These are phyloP conservation scores for Camelina sativa DNA, from an alignment of 345 rosid genomes.

Conservation along the genomic window DNA sequence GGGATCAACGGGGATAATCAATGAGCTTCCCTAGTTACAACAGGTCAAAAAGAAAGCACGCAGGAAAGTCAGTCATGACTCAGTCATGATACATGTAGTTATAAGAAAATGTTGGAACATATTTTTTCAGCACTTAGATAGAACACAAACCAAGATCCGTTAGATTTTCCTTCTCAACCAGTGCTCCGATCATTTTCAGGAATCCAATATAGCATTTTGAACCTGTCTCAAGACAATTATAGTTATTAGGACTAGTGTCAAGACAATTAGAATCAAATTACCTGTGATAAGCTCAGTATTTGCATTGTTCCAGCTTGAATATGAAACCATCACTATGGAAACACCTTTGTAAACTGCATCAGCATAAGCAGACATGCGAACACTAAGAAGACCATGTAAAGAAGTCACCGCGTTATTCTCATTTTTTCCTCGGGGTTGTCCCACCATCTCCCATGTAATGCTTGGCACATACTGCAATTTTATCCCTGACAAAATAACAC, in stretches of 20 bases:
- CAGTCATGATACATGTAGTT: not conserved
- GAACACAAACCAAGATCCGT: constrained; percentile 85
- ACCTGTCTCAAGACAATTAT: constrained; percentile 55
- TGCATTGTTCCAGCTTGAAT: too few species aligned
- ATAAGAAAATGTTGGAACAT: not conserved
- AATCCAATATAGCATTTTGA: constrained; percentile 85
- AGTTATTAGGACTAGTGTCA: too few species aligned
- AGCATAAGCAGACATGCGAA: constrained; percentile 44
- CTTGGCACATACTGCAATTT: constrained; percentile 94
- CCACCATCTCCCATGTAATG: constrained; percentile 99
- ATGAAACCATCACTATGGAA: too few species aligned
- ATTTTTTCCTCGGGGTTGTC: constrained; percentile 76
- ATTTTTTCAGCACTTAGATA: constrained; percentile 24
- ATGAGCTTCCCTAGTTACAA: constrained; percentile 65
- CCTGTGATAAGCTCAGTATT: too few species aligned
- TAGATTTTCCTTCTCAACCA: constrained; percentile 88
- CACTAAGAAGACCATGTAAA: constrained; percentile 71
- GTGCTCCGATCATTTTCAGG: constrained; percentile 89
- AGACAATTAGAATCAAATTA: too few species aligned
- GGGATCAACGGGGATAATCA: constrained; percentile 97
- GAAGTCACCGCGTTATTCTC: constrained; percentile 75
- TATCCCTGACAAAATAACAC: constrained; percentile 55
- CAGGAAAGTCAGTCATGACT: constrained; percentile 24
- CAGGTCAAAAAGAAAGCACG: constrained; percentile 28
- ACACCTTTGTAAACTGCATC: too few species aligned